These are phyloP conservation scores for Cladosporium sp. DNA, from an alignment of 2,329 filamentous ascomycete genomes.

Conservation along the genomic window DNA sequence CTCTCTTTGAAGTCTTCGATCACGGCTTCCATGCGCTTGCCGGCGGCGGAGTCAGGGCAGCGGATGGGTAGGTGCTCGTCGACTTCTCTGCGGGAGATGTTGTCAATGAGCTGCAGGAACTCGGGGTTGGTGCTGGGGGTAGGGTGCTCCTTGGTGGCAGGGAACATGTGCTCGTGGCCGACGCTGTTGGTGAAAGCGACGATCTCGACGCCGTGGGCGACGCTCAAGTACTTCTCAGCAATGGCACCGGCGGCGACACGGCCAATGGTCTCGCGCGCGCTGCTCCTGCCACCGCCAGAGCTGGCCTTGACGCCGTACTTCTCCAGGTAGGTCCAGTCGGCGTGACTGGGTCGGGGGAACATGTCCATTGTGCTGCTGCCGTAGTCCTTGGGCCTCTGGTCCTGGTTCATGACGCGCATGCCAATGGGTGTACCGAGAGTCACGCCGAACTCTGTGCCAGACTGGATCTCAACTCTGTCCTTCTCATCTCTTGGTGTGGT, in stretches of 20 bases:
- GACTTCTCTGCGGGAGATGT: slow-evolving; percentile 69
- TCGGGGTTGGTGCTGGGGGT: slow-evolving; percentile 69
- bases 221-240: slow-evolving; percentile 82
- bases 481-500: slow-evolving; percentile 92
- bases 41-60: slow-evolving; percentile 67
- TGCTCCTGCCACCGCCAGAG: slow-evolving; percentile 83
- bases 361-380: slow-evolving; percentile 82
- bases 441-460: slow-evolving; percentile 82
- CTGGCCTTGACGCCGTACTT: slow-evolving; percentile 95
- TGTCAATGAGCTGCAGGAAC: slow-evolving; percentile 70
- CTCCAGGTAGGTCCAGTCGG: slow-evolving; percentile 94
- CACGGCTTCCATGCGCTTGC: slow-evolving; percentile 68
- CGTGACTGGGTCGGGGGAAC: slow-evolving; percentile 87
- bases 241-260: slow-evolving; percentile 88
- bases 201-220: slow-evolving; percentile 83
- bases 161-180: slow-evolving; percentile 73
- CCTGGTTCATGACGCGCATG: slow-evolving; percentile 83
- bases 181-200: slow-evolving; percentile 86
- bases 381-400: slow-evolving; percentile 90
- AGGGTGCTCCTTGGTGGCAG: slow-evolving; percentile 64
- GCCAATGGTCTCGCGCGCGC: slow-evolving; percentile 89
- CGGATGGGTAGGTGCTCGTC: slow-evolving; percentile 82
- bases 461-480: slow-evolving; percentile 87
- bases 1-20: slow-evolving; percentile 75
- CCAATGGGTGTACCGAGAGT: slow-evolving; percentile 89